Percentiles rank a stretch among this genome's conserved stretches.
phyloP scores from a whole-genome alignment of 2,329 filamentous ascomycete species.

The Arthrinium puccinioides region DNA sequence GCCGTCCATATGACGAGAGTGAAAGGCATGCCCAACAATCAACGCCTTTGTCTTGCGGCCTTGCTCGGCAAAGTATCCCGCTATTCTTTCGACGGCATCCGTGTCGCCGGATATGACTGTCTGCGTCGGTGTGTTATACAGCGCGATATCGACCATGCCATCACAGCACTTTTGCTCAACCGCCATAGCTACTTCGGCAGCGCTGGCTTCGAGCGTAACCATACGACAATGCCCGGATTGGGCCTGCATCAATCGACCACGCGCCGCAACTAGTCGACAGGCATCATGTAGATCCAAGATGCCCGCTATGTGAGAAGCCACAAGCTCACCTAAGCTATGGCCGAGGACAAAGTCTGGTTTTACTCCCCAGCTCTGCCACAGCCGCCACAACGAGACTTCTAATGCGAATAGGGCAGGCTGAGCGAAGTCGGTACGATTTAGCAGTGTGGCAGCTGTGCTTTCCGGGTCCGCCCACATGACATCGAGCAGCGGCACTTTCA shows the following conservation, averaged over 20 bases:
- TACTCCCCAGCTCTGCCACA: slow-evolving; percentile 24
- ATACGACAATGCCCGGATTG: slow-evolving; percentile 13
- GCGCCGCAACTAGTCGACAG: slow-evolving; percentile 22
- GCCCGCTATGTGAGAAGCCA: slow-evolving; percentile 22
- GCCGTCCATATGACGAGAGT: slow-evolving; percentile 17
- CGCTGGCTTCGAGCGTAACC: slow-evolving; percentile 19
- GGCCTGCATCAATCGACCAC: slow-evolving; percentile 22
- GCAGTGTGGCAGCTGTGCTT: slow-evolving; percentile 12
- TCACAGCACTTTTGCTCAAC: slow-evolving; percentile 11
- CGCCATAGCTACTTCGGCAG: slow-evolving; percentile 12
- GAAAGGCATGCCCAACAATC: slow-evolving; percentile 17
- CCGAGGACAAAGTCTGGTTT: slow-evolving; percentile 20
- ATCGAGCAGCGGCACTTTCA: slow-evolving; percentile 18
- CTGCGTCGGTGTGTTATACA: slow-evolving; percentile 17
- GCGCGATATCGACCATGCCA: slow-evolving; percentile 14
- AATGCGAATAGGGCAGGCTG: slow-evolving; percentile 26
- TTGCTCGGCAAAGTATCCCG: slow-evolving; percentile 9
- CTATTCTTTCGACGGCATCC: slow-evolving; percentile 11
- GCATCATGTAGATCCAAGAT: slow-evolving; percentile 22
- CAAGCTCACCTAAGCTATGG: slow-evolving; percentile 22
- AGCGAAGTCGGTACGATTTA: slow-evolving; percentile 22
- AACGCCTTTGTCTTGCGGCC: slow-evolving; percentile 14
- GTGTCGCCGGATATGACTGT: slow-evolving; percentile 19
- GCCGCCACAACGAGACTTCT: slow-evolving; percentile 21
- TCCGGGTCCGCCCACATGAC: slow-evolving; percentile 21